phyloP scores from a whole-genome alignment of 495 filamentous ascomycete species.

The Podospora conica region DNA sequence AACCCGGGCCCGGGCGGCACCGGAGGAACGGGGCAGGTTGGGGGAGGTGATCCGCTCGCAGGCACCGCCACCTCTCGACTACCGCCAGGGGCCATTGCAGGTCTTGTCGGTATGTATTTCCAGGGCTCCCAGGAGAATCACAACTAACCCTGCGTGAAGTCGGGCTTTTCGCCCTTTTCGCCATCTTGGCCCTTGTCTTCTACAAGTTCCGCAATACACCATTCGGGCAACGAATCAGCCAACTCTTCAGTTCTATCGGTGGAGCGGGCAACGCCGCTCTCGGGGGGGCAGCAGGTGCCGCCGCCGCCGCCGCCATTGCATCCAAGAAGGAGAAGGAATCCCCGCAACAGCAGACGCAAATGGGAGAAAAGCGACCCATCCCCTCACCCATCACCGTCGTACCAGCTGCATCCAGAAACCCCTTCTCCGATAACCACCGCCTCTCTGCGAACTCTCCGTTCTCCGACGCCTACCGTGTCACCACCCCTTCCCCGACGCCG shows the following conservation, averaged over 20 bases:
- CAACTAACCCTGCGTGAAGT: not conserved
- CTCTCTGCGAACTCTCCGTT: not conserved
- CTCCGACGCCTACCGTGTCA: not conserved
- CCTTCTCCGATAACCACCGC: not conserved
- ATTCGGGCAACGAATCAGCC: not conserved
- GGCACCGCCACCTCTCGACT: not conserved
- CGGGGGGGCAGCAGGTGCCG: not conserved
- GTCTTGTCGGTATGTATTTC: not conserved
- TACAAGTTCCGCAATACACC: slow-evolving; percentile 1
- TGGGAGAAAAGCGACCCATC: not conserved
- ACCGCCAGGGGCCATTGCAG: slow-evolving; percentile 1
- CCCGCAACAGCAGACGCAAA: not conserved
- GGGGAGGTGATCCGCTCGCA: not conserved
- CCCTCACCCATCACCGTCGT: not conserved
- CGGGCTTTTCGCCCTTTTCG: not conserved
- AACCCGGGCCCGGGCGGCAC: not conserved
- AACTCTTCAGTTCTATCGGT: not conserved
- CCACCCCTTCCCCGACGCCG: not conserved
- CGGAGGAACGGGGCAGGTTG: not conserved
- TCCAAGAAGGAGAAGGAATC: not conserved
- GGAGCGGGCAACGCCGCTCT: not conserved
- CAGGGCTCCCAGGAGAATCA: not conserved
- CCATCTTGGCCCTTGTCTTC: not conserved
- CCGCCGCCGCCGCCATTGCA: not conserved
- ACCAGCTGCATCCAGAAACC: not conserved